Base-by-base conservation (phyloP, 495 filamentous ascomycete genomes). In the Penicillium pancosmium region DNA sequence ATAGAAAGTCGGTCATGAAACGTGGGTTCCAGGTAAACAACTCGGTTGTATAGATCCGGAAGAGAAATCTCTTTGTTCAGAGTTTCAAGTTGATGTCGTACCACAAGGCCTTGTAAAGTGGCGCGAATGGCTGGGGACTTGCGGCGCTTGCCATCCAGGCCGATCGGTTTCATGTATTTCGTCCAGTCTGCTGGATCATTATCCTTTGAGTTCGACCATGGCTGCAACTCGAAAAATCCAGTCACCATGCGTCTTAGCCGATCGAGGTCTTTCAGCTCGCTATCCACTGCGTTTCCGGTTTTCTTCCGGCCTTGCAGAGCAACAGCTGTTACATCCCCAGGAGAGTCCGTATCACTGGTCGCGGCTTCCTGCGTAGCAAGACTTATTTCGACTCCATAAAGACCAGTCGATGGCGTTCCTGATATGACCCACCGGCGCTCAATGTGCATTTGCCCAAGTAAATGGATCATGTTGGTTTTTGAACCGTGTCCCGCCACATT, bases 341-440 rank as follows among this genome's bases (percentile, higher is more conserved):
- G 61, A 18, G 67, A 57, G 52, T 73, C 76, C 0, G 68, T 71
- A 53, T 77, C 77, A 21, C 65, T 75, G 16, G 68, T 70, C 18
- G 73, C 63, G 5, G 70, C 78, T 58, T 83, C 80, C 35, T 73
- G 75, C 3, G 77, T 78, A 4, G 81, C 81, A 53, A 86, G 68
- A 43, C 85, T 86, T 5, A 88, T 78, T 64, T 88, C 84, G 1
- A 95, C 80, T 2, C 92, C 91, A 41, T 90, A 86, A 1, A 98
- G 79, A 41, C 91, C 88, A 57, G 83, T 86, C 10, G 92, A 90
- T 13, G 93, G 93, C 0, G 93, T 98, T 53, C 93, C 93, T 2
- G 91, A 94, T 4, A 97, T 90, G 15, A 97, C 83, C 93, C 93
- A 98, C 19, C 88, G 84, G 11, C 90, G 82, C 35, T 91, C 84